These are phyloP conservation scores for Acer campestre DNA, from an alignment of 345 rosid genomes.

Conservation along the genomic window DNA sequence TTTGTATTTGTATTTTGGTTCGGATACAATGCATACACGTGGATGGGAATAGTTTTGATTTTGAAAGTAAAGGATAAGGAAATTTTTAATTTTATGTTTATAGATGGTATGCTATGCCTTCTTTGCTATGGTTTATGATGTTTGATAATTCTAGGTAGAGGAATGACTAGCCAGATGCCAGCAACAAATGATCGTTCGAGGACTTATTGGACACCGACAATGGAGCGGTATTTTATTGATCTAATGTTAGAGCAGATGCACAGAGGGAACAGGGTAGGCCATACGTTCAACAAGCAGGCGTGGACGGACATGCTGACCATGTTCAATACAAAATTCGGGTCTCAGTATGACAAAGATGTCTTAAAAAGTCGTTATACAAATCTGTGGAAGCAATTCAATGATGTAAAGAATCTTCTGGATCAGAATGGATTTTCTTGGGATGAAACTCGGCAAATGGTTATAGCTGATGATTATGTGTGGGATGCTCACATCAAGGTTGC, in stretches of 20 bases:
- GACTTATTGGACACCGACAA: slow-evolving; percentile 80
- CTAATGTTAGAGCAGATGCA: slow-evolving; percentile 85
- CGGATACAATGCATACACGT: background rate
- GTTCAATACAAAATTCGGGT: slow-evolving; percentile 70
- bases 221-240: slow-evolving; percentile 88
- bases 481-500: slow-evolving; percentile 64
- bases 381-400: slow-evolving; percentile 80
- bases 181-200: slow-evolving; percentile 63
- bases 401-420: slow-evolving; percentile 67
- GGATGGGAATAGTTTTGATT: background rate
- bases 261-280: slow-evolving; percentile 73
- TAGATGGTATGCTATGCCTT: background rate
- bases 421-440: slow-evolving; percentile 83
- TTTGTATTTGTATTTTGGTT: background rate
- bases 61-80: background rate
- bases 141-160: slow-evolving; percentile 12
- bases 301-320: slow-evolving; percentile 72
- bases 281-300: slow-evolving; percentile 83
- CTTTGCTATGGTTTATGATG: background rate
- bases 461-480: slow-evolving; percentile 74
- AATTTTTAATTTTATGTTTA: background rate
- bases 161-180: slow-evolving; percentile 43
- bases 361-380: slow-evolving; percentile 71
- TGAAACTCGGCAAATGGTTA: slow-evolving; percentile 64
- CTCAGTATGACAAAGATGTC: slow-evolving; percentile 84